A percentile compares a stretch with the other conserved stretches of the same genome.
phyloP scores from a whole-genome alignment of 1,284 basidiomycete species.

The Tilletia setariae region DNA sequence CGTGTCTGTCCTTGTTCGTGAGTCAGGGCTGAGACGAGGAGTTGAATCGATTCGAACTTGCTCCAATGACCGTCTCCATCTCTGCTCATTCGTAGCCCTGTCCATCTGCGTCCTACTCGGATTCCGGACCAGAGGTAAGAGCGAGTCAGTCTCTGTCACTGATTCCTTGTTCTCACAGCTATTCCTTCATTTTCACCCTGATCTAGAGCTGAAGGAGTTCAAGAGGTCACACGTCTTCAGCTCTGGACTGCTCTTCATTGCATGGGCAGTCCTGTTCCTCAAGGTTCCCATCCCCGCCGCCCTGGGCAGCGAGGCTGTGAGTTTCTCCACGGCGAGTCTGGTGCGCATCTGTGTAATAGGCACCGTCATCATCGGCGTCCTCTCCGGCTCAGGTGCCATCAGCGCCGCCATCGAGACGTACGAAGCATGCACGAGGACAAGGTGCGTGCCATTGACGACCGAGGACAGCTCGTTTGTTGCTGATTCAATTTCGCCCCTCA shows the following conservation, averaged over 20 bases:
- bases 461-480: background rate
- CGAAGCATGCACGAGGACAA: conserved; percentile 44
- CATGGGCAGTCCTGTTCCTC: conserved; percentile 44
- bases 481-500: too few species aligned
- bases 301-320: conserved; percentile 17
- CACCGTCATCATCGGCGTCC: conserved; percentile 54
- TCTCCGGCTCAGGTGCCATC: conserved; percentile 56
- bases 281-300: conserved; percentile 46
- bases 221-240: conserved; percentile 23
- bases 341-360: conserved; percentile 56
- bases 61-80: background rate
- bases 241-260: conserved; percentile 33
- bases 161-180: background rate
- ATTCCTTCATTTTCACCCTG: background rate
- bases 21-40: conserved; percentile 5
- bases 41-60: too few species aligned
- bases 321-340: conserved; percentile 31
- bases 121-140: conserved; percentile 29
- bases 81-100: conserved; percentile 27
- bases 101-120: conserved; percentile 40
- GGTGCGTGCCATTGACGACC: conserved; percentile 17
- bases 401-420: conserved; percentile 56
- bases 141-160: background rate
- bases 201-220: conserved; percentile 7
- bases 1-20: conserved; percentile 31